These are phyloP conservation scores for Amanita phalloides DNA, from an alignment of 768 basidiomycete species.

Conservation along the genomic window DNA sequence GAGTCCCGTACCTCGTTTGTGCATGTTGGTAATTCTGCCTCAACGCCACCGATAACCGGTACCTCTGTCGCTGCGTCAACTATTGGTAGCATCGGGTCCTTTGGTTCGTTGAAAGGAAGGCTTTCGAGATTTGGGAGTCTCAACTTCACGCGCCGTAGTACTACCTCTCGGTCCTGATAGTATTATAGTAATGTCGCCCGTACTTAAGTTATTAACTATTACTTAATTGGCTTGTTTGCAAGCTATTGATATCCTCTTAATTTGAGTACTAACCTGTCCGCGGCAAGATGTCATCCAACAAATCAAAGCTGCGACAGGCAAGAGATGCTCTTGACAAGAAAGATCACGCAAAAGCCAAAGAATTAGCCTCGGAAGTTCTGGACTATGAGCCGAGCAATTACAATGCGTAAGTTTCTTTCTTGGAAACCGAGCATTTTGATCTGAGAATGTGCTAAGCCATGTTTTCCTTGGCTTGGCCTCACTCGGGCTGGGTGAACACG, in stretches of 20 bases:
- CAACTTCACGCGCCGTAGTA: slow-evolving; percentile 46
- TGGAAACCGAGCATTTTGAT: background rate
- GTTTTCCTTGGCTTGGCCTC: slow-evolving; percentile 79
- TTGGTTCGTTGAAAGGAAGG: slow-evolving; percentile 59
- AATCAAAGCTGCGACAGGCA: slow-evolving; percentile 68
- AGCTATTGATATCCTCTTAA: background rate
- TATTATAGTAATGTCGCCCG: slow-evolving; percentile 5
- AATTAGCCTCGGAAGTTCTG: slow-evolving; percentile 54
- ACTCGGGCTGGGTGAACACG: slow-evolving; percentile 59
- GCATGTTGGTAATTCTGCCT: slow-evolving; percentile 47
- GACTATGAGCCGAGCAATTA: slow-evolving; percentile 78
- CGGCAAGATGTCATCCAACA: slow-evolving; percentile 39
- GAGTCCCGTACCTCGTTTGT: slow-evolving; percentile 69
- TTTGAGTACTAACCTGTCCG: too few species aligned
- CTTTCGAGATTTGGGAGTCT: slow-evolving; percentile 72
- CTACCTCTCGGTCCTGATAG: slow-evolving; percentile 7
- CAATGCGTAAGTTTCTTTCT: slow-evolving; percentile 48
- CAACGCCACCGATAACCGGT: slow-evolving; percentile 34
- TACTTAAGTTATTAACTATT: slow-evolving; percentile 11
- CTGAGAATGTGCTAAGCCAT: slow-evolving; percentile 36
- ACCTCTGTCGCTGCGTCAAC: slow-evolving; percentile 55
- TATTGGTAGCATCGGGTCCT: slow-evolving; percentile 45
- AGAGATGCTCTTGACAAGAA: slow-evolving; percentile 69
- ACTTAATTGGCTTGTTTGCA: slow-evolving; percentile 6
- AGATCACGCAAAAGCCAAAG: slow-evolving; percentile 57